phyloP scores from a whole-genome alignment of 805 yeast genomes.

The Nakazawaea populi region DNA sequence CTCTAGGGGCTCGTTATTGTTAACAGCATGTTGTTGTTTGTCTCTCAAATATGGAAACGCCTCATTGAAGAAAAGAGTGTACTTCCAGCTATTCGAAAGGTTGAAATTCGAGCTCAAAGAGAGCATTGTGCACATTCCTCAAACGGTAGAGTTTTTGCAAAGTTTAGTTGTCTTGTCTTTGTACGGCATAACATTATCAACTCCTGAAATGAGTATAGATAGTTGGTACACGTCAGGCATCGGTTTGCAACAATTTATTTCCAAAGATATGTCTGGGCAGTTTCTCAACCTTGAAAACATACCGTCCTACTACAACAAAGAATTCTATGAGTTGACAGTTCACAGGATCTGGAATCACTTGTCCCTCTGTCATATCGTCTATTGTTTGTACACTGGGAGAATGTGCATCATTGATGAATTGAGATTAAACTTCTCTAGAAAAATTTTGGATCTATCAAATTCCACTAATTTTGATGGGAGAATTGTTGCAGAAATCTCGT shows the following conservation, averaged over 20 bases:
- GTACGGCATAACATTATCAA: constrained; percentile 56
- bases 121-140: constrained; percentile 36
- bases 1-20: constrained; percentile 50
- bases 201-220: constrained; percentile 44
- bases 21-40: constrained; percentile 61
- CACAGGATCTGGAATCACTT: constrained; percentile 70
- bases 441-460: constrained; percentile 46
- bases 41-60: constrained; percentile 47
- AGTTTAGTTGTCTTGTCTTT: constrained; percentile 60
- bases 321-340: constrained; percentile 46
- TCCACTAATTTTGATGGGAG: constrained; percentile 80
- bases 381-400: constrained; percentile 61
- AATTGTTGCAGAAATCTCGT: constrained; percentile 69
- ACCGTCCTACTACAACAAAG: constrained; percentile 26
- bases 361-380: constrained; percentile 59
- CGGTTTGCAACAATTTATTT: constrained; percentile 57
- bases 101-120: constrained; percentile 44
- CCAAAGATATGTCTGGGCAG: constrained; percentile 42
- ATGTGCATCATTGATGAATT: constrained; percentile 53
- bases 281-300: constrained; percentile 18
- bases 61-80: constrained; percentile 31
- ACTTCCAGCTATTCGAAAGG: constrained; percentile 37
- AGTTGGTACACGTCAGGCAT: constrained; percentile 65
- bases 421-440: constrained; percentile 45
- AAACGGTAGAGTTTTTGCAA: constrained; percentile 53